Conservation (phyloP, 805 yeast genomes). For the Yamadazyma ubonensis region DNA sequence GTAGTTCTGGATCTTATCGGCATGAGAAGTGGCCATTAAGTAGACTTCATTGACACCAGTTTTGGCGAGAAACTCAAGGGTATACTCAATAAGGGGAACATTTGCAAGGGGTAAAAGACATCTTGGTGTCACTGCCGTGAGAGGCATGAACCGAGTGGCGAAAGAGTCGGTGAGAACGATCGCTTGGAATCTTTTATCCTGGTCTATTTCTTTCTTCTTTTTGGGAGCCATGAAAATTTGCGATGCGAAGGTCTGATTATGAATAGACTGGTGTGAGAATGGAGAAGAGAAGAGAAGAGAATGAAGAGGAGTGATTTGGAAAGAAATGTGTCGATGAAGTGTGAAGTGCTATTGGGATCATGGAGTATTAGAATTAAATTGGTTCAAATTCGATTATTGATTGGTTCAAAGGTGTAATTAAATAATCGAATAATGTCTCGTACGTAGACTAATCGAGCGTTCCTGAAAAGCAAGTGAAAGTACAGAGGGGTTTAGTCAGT, state of each 20-base stretch:
- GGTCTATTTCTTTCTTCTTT: constrained; percentile 56
- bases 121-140: constrained; percentile 81
- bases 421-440: too few relatives aligned
- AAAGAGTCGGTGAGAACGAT: constrained; percentile 93
- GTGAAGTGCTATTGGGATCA: too few relatives aligned
- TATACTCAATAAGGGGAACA: constrained; percentile 91
- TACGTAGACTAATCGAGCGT: too few relatives aligned
- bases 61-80: constrained; percentile 88
- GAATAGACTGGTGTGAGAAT: too few relatives aligned
- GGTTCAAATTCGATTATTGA: too few relatives aligned
- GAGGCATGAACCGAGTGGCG: constrained; percentile 88
- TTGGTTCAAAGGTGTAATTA: too few relatives aligned
- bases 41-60: constrained; percentile 90
- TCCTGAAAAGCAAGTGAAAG: too few relatives aligned
- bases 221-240: constrained; percentile 43
- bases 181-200: constrained; percentile 84
- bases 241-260: constrained; percentile 3
- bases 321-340: too few relatives aligned
- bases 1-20: constrained; percentile 81
- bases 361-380: too few relatives aligned
- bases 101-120: constrained; percentile 91
- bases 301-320: too few relatives aligned
- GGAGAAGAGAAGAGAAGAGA: too few relatives aligned
- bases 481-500: too few relatives aligned
- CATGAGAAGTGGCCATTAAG: constrained; percentile 86